Conservation (phyloP, 495 filamentous ascomycete species). For the Aspergillus wentii region DNA sequence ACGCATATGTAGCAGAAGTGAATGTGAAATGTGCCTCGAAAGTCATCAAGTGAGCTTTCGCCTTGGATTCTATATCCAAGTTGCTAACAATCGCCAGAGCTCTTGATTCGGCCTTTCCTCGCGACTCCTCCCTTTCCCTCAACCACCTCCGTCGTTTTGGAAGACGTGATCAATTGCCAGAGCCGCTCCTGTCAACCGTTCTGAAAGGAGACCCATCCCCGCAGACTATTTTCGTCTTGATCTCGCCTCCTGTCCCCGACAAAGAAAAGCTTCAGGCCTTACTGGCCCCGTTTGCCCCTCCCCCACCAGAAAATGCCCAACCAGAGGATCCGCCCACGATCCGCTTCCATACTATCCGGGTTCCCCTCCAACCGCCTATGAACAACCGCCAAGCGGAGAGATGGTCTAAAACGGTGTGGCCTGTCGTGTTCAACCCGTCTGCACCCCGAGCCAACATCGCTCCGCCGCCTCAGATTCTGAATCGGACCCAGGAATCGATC, state of each 20-base stretch:
- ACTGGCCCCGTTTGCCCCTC: slow-evolving; percentile 31
- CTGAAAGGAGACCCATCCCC: slow-evolving; percentile 11
- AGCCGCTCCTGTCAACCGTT: slow-evolving; percentile 29
- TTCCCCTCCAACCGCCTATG: slow-evolving; percentile 73
- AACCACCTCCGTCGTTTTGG: slow-evolving; percentile 79
- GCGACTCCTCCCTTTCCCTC: slow-evolving; percentile 55
- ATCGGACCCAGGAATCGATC: slow-evolving; percentile 54
- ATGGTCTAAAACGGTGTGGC: slow-evolving; percentile 82
- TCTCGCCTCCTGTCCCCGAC: slow-evolving; percentile 32
- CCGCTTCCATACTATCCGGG: slow-evolving; percentile 44
- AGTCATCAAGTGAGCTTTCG: slow-evolving; percentile 42
- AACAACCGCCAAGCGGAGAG: slow-evolving; percentile 66
- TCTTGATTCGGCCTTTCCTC: slow-evolving; percentile 44
- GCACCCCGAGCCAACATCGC: slow-evolving; percentile 40
- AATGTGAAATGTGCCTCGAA: slow-evolving; percentile 40
- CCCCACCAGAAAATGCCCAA: slow-evolving; percentile 15
- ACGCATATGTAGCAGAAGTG: slow-evolving; percentile 41
- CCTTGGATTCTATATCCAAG: background rate
- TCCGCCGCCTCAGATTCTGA: slow-evolving; percentile 52
- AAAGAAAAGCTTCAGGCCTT: slow-evolving; percentile 19
- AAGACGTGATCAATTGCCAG: slow-evolving; percentile 64
- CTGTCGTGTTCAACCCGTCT: slow-evolving; percentile 80
- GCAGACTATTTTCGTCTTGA: slow-evolving; percentile 34
- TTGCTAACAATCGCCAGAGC: slow-evolving; percentile 20
- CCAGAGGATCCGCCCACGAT: slow-evolving; percentile 8